These are phyloP conservation scores for Chlorella sp. DNA, from an alignment of 139 green algal species.

Conservation along the genomic window DNA sequence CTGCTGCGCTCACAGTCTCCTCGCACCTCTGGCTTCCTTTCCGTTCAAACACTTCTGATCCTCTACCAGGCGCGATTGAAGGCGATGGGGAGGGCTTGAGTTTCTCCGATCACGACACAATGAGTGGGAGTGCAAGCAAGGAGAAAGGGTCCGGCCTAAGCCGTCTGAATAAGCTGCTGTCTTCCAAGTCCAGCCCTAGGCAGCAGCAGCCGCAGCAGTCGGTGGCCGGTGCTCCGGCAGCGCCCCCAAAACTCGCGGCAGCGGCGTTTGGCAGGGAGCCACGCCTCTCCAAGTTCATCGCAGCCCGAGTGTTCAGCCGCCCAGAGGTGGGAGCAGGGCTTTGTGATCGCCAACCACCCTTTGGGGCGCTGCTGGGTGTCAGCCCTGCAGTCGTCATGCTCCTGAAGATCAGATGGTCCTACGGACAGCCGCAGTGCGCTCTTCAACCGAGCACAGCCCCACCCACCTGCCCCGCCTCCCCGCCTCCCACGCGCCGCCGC, in stretches of 20 bases:
- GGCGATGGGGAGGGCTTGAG: too few species aligned
- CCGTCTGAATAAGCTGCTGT: not conserved
- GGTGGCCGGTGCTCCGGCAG: not conserved
- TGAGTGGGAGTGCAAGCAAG: too few species aligned
- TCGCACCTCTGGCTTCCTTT: too few species aligned
- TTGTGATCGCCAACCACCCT: not conserved
- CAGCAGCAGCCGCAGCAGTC: not conserved
- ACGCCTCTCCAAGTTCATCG: conserved; percentile 12
- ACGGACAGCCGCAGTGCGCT: not conserved
- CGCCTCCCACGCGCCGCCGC: not conserved
- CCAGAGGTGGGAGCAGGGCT: conserved; percentile 26
- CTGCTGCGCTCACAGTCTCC: too few species aligned
- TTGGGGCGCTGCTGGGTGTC: not conserved
- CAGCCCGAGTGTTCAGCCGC: conserved; percentile 1
- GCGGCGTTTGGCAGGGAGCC: conserved; percentile 9
- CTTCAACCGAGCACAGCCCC: not conserved
- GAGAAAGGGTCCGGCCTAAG: too few species aligned
- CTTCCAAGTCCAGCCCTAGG: not conserved
- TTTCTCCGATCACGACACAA: too few species aligned
- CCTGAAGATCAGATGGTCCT: not conserved
- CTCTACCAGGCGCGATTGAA: too few species aligned
- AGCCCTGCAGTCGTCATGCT: not conserved
- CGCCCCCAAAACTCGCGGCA: not conserved
- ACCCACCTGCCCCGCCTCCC: not conserved
- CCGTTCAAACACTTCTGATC: too few species aligned